These are phyloP conservation scores for Penicillium fuscoglaucum DNA, from an alignment of 2,329 filamentous ascomycete species.

Conservation along the genomic window DNA sequence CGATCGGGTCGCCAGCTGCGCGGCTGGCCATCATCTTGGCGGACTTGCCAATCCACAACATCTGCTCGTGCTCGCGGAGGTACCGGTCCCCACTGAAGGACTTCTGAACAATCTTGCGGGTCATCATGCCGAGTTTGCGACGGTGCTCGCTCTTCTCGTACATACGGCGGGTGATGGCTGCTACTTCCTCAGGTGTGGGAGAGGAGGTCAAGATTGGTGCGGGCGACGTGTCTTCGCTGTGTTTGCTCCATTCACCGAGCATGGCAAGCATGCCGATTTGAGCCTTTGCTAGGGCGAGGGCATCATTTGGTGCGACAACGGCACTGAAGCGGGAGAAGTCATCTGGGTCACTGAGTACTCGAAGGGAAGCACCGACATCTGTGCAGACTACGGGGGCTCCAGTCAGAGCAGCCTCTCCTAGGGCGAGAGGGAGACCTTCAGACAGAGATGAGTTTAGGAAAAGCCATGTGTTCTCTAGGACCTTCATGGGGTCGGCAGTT, in stretches of 20 bases:
- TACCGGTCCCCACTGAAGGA: slow-evolving; percentile 61
- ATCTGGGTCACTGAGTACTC: slow-evolving; percentile 45
- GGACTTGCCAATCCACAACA: slow-evolving; percentile 53
- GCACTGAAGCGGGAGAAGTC: slow-evolving; percentile 57
- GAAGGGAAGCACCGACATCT: slow-evolving; percentile 44
- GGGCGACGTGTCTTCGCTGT: slow-evolving; percentile 53
- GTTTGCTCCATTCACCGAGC: slow-evolving; percentile 61
- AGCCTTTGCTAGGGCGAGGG: slow-evolving; percentile 59
- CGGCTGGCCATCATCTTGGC: slow-evolving; percentile 36
- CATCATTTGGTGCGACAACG: slow-evolving; percentile 65
- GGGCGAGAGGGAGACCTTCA: slow-evolving; percentile 47
- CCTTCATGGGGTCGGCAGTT: slow-evolving; percentile 57
- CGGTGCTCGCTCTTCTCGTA: slow-evolving; percentile 60
- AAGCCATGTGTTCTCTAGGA: slow-evolving; percentile 58
- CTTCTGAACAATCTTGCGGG: slow-evolving; percentile 59
- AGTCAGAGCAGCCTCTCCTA: slow-evolving; percentile 50
- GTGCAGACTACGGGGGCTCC: slow-evolving; percentile 48
- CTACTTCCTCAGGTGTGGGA: slow-evolving; percentile 53
- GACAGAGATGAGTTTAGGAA: slow-evolving; percentile 53
- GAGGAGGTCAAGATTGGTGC: slow-evolving; percentile 50
- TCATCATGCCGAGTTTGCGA: slow-evolving; percentile 59
- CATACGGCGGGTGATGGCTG: slow-evolving; percentile 58
- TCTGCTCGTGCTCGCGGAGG: slow-evolving; percentile 63
- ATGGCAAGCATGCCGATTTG: slow-evolving; percentile 64
- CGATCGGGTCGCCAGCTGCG: slow-evolving; percentile 23